Evolutionary conservation across 2,329 filamentous ascomycete genomes (phyloP).

Genomic region (Fusarium musae): DNA sequence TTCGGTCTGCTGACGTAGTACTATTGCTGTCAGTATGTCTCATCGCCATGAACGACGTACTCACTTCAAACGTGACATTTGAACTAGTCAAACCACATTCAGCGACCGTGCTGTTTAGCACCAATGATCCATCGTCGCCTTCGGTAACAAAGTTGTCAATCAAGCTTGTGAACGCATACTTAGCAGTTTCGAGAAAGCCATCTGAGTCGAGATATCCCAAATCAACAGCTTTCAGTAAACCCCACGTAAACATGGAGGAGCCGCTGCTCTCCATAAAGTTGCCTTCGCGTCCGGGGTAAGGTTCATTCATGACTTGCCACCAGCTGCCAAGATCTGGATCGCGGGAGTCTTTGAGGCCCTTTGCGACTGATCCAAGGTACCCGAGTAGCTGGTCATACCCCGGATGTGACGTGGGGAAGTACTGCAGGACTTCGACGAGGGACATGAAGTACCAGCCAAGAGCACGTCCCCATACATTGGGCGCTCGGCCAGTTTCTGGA

Average conservation of each 20-base stretch:
- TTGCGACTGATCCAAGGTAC: conserved; percentile 53
- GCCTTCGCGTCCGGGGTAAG: conserved; percentile 56
- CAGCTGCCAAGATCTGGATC: conserved; percentile 59
- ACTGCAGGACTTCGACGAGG: conserved; percentile 59
- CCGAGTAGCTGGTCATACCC: conserved; percentile 48
- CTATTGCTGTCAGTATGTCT: neutral
- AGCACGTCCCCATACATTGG: conserved; percentile 61
- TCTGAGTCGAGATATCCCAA: conserved; percentile 29
- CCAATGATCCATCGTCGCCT: conserved; percentile 56
- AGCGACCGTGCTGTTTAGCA: conserved; percentile 60
- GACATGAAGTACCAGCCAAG: conserved; percentile 64
- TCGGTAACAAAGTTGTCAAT: conserved; percentile 56
- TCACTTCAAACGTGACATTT: conserved; percentile 59
- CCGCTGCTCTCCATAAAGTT: conserved; percentile 70
- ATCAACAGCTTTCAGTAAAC: conserved; percentile 55
- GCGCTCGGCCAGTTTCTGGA: conserved; percentile 57
- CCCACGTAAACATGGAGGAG: conserved; percentile 66
- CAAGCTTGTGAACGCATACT: conserved; percentile 45
- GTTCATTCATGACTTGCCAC: conserved; percentile 66
- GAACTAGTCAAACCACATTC: conserved; percentile 60
- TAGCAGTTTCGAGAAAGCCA: conserved; percentile 16
- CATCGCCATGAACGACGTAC: too few species aligned
- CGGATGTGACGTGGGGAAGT: conserved; percentile 50
- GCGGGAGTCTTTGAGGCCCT: conserved; percentile 53
- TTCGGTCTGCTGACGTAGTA: conserved; percentile 26